These are phyloP conservation scores for Austroboletus novae-zelandiae DNA, from an alignment of 1,284 basidiomycete genomes.

Conservation along the genomic window DNA sequence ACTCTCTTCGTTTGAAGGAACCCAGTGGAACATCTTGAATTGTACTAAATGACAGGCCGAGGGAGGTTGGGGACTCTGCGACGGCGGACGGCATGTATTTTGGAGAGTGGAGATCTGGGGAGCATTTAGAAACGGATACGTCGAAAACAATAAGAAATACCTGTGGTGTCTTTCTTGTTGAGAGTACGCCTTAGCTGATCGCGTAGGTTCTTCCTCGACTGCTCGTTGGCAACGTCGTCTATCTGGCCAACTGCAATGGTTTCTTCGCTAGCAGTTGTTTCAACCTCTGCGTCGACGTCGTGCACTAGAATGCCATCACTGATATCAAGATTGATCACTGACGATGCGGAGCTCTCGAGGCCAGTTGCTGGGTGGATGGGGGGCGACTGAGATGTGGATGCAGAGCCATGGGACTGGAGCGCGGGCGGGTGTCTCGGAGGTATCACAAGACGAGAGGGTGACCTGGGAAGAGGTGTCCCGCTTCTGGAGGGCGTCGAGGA, in stretches of 20 bases:
- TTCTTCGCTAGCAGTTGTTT: slow-evolving; percentile 49
- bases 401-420: slow-evolving; percentile 42
- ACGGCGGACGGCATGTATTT: slow-evolving; percentile 14
- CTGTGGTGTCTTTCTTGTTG: slow-evolving; percentile 41
- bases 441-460: slow-evolving; percentile 44
- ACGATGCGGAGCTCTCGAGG: slow-evolving; percentile 64
- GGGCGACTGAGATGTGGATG: slow-evolving; percentile 18
- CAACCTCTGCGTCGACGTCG: slow-evolving; percentile 58
- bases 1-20: slow-evolving; percentile 68
- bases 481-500: slow-evolving; percentile 37
- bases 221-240: slow-evolving; percentile 46
- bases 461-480: slow-evolving; percentile 33
- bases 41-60: slow-evolving; percentile 8
- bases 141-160: slow-evolving; percentile 15
- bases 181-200: slow-evolving; percentile 69
- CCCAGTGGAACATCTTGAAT: slow-evolving; percentile 23
- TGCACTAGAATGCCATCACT: slow-evolving; percentile 65
- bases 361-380: slow-evolving; percentile 34
- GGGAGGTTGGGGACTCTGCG: slow-evolving; percentile 12
- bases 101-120: slow-evolving; percentile 11
- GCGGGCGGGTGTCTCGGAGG: slow-evolving; percentile 44
- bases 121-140: not conserved
- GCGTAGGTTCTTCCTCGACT: slow-evolving; percentile 60
- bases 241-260: slow-evolving; percentile 44
- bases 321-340: slow-evolving; percentile 59